Evolutionary conservation across 148 eudicot species (phyloP), one percentile per base, ranked within the genome.

Genomic region (Fallopia convolvulus): DNA sequence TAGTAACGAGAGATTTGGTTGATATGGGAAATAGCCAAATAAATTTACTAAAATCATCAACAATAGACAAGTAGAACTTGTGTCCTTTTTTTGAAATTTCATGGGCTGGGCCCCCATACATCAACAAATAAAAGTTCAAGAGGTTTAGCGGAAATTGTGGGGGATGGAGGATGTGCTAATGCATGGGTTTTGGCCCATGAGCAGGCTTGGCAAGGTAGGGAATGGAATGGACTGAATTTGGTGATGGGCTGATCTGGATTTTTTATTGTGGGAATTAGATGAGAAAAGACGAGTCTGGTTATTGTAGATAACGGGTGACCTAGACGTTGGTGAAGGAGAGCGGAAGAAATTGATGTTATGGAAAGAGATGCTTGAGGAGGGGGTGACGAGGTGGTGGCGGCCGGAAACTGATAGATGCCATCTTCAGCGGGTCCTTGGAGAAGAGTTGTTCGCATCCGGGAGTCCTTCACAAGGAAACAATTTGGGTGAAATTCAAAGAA

Each of bases 51-150:
- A 33, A 33, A 33, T 33, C 36, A 33, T 33, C 36, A 33, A 33
- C 36, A 33, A 33, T 33, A 33, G 36, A 33, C 36, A 33, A 33
- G 36, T 1, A 33, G 3, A 33, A 33, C 3, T 3, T 33, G 3
- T 33, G 2, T 33, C 36, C 36, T 33, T 33, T 33, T 3, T 33
- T 33, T 33, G 36, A 33, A 33, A 33, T 33, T 33, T 33, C 36
- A 33, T 65, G 71, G 71, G 71, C 17, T 8, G 40, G 71, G 36
- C 71, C 71, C 71, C 71, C 36, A 65, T 65, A 65, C 71, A 65
- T 65, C 39, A 4, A 7, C 20, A 65, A 65, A 65, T 0, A 65
- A 40, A 7, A 65, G 39, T 4, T 65, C 15, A 1, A 65, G 20
- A 65, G 13, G 11, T 7, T 65, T 23, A 0, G 36, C 30, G 41